Evolutionary conservation across 163 green algal genomes (phyloP).

Genomic region (Scenedesmus sp.): DNA sequence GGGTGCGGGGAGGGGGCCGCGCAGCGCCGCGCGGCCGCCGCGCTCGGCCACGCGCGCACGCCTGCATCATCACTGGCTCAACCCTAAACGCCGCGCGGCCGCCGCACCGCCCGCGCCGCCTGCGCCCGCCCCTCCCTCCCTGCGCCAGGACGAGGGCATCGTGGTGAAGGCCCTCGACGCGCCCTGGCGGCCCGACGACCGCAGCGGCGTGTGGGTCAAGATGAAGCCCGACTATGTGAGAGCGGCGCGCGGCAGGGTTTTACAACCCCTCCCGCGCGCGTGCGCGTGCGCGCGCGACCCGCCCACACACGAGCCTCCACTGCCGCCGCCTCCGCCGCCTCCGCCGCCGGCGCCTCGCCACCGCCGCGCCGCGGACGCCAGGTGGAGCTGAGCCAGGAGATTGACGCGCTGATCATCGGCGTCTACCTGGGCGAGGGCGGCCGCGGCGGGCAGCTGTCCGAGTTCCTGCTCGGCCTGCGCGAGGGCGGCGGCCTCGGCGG

Average conservation of each 20-base stretch:
- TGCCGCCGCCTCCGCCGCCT: too few relatives aligned
- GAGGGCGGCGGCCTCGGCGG: slow-evolving; percentile 14
- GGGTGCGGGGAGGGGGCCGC: slow-evolving; percentile 30
- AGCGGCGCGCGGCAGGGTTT: too few relatives aligned
- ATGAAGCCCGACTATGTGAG: slow-evolving; percentile 83
- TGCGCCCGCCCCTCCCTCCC: slow-evolving; percentile 8
- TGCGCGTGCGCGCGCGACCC: too few relatives aligned
- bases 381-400: slow-evolving; percentile 60
- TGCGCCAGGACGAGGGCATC: slow-evolving; percentile 81
- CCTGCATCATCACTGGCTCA: neutral
- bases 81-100: neutral
- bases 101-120: too few relatives aligned
- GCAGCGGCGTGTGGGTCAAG: slow-evolving; percentile 77
- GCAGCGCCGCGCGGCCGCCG: too few relatives aligned
- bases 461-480: slow-evolving; percentile 74
- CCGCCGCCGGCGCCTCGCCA: too few relatives aligned
- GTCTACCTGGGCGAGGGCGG: slow-evolving; percentile 45
- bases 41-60: neutral
- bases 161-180: slow-evolving; percentile 79
- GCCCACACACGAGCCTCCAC: too few relatives aligned
- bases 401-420: slow-evolving; percentile 61
- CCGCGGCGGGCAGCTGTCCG: slow-evolving; percentile 53
- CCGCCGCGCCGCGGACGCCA: too few relatives aligned
- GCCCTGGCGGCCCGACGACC: slow-evolving; percentile 71
- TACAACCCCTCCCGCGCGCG: too few relatives aligned